Percentiles rank a stretch among this genome's conserved stretches.
phyloP scores from a whole-genome alignment of 1,284 basidiomycete genomes.

The Pyrrhoderma lamaoense region DNA sequence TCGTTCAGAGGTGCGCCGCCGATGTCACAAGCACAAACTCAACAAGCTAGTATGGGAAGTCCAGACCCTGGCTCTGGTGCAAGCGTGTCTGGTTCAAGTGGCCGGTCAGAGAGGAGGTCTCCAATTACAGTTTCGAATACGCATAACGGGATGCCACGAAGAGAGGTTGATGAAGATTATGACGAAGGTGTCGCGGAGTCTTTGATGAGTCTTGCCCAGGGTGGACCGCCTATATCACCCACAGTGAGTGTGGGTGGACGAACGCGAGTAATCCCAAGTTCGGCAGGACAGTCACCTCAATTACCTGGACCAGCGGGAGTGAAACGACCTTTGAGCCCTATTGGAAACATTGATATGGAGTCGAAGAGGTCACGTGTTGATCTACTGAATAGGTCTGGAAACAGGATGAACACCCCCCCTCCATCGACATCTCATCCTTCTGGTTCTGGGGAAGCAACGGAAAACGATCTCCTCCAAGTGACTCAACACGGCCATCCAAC shows the following conservation, averaged over 20 bases:
- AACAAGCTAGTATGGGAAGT: too few species aligned
- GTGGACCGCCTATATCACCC: constrained; percentile 35
- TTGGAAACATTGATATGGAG: constrained; percentile 26
- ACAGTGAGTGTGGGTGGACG: constrained; percentile 29
- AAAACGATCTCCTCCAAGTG: constrained; percentile 37
- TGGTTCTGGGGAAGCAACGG: constrained; percentile 24
- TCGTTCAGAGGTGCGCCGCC: constrained; percentile 32
- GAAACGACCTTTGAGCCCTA: constrained; percentile 61
- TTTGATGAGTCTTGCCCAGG: constrained; percentile 52
- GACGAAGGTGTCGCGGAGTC: constrained; percentile 72
- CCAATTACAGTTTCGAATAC: constrained; percentile 45
- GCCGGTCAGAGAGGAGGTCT: constrained; percentile 49
- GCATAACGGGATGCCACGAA: constrained; percentile 37
- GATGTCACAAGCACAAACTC: too few species aligned
- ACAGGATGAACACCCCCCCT: constrained; percentile 24
- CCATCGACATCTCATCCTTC: constrained; percentile 24
- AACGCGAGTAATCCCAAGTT: constrained; percentile 32
- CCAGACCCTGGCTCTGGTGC: constrained; percentile 52
- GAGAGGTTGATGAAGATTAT: constrained; percentile 75
- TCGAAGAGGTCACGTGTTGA: constrained; percentile 60
- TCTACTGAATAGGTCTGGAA: constrained; percentile 29
- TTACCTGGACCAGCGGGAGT: constrained; percentile 26
- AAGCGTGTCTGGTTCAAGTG: constrained; percentile 51
- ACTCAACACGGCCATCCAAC: constrained; percentile 60
- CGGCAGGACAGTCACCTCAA: constrained; percentile 42